Percentiles rank a stretch among this genome's conserved stretches.
phyloP scores from a whole-genome alignment of 345 rosid species.

The Hibiscus trionum region DNA sequence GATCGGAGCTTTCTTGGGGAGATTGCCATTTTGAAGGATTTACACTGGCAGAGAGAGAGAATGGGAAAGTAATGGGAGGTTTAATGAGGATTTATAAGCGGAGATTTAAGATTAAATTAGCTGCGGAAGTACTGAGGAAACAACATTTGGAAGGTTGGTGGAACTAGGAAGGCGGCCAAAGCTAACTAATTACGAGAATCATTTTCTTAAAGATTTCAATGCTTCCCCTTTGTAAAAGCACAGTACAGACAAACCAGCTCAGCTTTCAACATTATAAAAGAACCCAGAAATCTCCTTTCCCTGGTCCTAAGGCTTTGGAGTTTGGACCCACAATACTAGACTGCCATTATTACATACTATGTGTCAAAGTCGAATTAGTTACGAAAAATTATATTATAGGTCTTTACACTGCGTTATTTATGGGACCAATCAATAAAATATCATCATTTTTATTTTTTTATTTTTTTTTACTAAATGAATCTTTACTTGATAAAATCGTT shows the following conservation, averaged over 20 bases:
- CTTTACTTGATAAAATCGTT: too few species aligned
- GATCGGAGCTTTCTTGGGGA: conserved; percentile 84
- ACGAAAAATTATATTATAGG: too few species aligned
- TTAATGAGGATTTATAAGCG: not conserved
- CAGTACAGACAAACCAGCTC: conserved; percentile 46
- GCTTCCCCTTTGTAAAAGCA: conserved; percentile 21
- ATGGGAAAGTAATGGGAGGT: not conserved
- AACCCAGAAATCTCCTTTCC: not conserved
- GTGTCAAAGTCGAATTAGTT: not conserved
- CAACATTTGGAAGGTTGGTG: conserved; percentile 46
- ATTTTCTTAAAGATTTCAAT: conserved; percentile 31
- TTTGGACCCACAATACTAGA: conserved; percentile 22
- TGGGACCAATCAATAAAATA: too few species aligned
- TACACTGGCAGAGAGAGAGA: not conserved
- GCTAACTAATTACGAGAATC: not conserved
- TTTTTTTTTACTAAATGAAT: too few species aligned
- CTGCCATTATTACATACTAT: not conserved
- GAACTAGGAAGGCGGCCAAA: conserved; percentile 26
- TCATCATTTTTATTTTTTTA: too few species aligned
- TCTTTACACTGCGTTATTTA: too few species aligned
- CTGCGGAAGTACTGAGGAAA: conserved; percentile 10
- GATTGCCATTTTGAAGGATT: conserved; percentile 17
- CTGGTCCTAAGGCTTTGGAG: not conserved
- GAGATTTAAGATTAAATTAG: not conserved
- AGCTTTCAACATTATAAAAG: conserved; percentile 18